Evolutionary conservation across 2,329 filamentous ascomycete species (phyloP).

Genomic region (Epichloe amarillans): DNA sequence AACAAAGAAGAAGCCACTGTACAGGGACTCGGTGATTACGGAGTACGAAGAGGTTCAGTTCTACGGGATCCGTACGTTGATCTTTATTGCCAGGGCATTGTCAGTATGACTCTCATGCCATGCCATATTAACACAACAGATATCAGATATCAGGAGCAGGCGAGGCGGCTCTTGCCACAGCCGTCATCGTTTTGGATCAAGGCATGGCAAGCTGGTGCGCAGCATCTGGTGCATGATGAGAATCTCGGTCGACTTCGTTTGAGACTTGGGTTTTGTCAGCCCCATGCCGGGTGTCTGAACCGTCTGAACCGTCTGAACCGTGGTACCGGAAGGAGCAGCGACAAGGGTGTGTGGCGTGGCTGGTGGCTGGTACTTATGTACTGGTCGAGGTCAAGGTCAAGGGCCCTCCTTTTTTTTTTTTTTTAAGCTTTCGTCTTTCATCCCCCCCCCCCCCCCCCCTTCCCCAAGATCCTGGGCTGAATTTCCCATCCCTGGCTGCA

Average conservation of each 20-base stretch:
- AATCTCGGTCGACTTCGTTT: neutral
- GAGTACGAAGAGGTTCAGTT: neutral
- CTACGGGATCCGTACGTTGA: too few species aligned
- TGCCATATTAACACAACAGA: neutral
- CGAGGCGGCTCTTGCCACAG: neutral
- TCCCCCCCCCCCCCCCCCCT: too few species aligned
- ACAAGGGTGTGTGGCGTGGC: conserved; percentile 1
- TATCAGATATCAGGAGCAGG: neutral
- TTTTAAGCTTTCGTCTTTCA: neutral
- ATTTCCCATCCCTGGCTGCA: conserved; percentile 4
- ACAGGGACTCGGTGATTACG: too few species aligned
- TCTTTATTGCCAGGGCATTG: neutral
- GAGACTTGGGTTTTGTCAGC: neutral
- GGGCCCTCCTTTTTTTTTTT: neutral
- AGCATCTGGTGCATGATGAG: neutral
- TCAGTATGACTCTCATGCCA: neutral
- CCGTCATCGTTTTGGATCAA: neutral
- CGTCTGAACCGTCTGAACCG: conserved; percentile 3
- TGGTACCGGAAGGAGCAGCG: conserved; percentile 3
- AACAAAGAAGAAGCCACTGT: conserved; percentile 1
- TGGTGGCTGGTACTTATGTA: conserved; percentile 1
- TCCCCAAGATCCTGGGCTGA: conserved; percentile 6
- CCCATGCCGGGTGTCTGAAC: conserved; percentile 1
- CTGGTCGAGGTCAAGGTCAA: neutral
- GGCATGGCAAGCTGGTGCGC: too few species aligned